Evolutionary conservation across 148 eudicot species (phyloP), one percentile per base, ranked within the genome.

Genomic region (Rhododendron simsii): DNA sequence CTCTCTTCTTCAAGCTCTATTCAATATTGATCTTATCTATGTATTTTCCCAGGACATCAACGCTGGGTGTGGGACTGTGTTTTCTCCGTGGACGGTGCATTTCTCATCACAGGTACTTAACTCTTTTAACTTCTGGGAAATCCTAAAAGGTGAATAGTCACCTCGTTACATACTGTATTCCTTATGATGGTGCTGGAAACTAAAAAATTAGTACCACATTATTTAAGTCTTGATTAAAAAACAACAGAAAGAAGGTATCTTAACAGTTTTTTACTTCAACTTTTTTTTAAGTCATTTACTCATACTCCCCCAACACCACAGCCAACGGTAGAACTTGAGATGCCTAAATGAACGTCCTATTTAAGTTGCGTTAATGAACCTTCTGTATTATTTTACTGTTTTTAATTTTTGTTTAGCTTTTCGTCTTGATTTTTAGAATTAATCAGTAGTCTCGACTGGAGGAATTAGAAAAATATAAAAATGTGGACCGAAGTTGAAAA

Each of bases 41-140:
- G 14, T 88, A 11, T 80, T 73, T 89, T 71, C 39, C 63, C 93
- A 98, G 99, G 99, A 73, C 99, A 98, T 88, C 92, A 94, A 48
- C 95, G 99, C 11, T 98, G 99, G 99, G 99, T 98, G 30, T 95
- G 99, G 98, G 99, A 98, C 86, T 98, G 98, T 86, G 98, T 94
- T 61, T 95, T 94, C 89, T 98, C 99, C 44, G 98, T 94, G n/a
- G 98, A 98, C 44, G 99, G 99, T 85, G 99, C 99, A 78, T 98
- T 90, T 86, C 96, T 98, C 16, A 93, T 95, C 85, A 98, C 99
- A 88, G 99, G 99, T 97, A 89, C 59, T 85, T 21, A 71, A 35
- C 26, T 67, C 74, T 61, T 41, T 61, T 21, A 81, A 33, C 73
- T 61, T 28, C 2, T 13, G 35, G 41, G 41, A 59, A 59, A 59